A percentile compares a stretch with the other conserved stretches of the same genome.
phyloP scores from a whole-genome alignment of 257 asterid species.

The Solanum chmielewskii region DNA sequence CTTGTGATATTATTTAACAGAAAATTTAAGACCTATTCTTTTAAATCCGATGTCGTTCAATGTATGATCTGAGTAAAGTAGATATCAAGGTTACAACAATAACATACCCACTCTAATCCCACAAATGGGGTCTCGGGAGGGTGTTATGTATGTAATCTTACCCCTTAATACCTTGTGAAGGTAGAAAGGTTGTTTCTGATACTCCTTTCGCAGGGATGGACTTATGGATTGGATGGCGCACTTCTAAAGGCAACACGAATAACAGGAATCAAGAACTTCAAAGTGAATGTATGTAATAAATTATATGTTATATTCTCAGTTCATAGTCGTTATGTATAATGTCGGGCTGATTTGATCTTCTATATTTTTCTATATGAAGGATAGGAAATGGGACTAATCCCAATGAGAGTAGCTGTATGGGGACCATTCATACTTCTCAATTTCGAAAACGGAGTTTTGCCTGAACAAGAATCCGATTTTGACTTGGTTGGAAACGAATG shows the following conservation, averaged over 20 bases:
- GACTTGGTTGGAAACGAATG: constrained; percentile 46
- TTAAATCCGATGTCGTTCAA: neutral
- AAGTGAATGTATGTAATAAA: constrained; percentile 39
- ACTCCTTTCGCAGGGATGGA: constrained; percentile 57
- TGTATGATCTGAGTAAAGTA: neutral
- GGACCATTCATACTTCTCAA: constrained; percentile 77
- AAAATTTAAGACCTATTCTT: neutral
- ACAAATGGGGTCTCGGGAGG: neutral
- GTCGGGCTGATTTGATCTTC: neutral
- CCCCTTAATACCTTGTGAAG: neutral
- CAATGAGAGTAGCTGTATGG: constrained; percentile 56
- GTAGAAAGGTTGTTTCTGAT: neutral
- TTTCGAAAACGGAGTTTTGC: constrained; percentile 18
- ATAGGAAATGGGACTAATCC: constrained; percentile 81
- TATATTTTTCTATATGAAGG: constrained; percentile 11
- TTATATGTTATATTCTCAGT: neutral
- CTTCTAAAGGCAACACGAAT: constrained; percentile 64
- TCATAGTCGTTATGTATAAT: neutral
- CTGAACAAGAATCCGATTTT: constrained; percentile 17
- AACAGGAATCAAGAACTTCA: constrained; percentile 70
- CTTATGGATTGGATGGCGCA: constrained; percentile 73
- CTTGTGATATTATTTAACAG: neutral
- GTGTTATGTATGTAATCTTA: neutral
- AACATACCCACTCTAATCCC: neutral
- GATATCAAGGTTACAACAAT: neutral